Evolutionary conservation across 345 rosid species (phyloP), one percentile per base, ranked within the genome.

Genomic region (Anacardium occidentale): DNA sequence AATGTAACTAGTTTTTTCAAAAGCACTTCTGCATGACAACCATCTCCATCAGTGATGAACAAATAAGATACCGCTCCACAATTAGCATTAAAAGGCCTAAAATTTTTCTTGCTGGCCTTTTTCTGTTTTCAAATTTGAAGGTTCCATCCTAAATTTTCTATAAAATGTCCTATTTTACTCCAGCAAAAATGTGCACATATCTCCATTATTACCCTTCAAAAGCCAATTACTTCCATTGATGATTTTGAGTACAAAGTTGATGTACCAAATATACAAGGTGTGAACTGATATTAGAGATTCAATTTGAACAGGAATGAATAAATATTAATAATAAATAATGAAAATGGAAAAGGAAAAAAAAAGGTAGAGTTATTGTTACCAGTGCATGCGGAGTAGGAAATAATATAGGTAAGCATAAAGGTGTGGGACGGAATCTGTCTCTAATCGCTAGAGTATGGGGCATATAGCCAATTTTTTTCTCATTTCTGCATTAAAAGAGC

Each of bases 341-440:
- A 58, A 68, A 7, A 59, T 53, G 10, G 67, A 26, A 20, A 47
- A 70, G 77, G 66, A 53, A 64, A n/a, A 18, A 64, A 61, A 60
- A 57, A 56, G 59, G 69, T 34, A 69, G 37, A 42, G 68, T 13
- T 42, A 68, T 51, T 47, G 50, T 79, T 88, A 94, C 98, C 90
- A 94, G 76, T 14, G 95, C 98, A 89, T 94, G 98, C 1, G 98
- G 92, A 66, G 91, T 78, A 55, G 98, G 97, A 75, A 92, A 86
- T 26, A 94, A 80, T 72, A 90, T 80, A 55, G 97, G 98, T 71
- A 92, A 87, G 82, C 93, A 87, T 78, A 92, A 79, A 52, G 98
- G 98, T 96, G 92, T 81, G 22, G 98, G 98, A 72, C 97, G 91
- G 69, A 90, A 94, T 83, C 95, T 94, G 87, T 90, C 95, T 82